Conservation (phyloP, 73 alveolate species). For the Paramecium caudatum region DNA sequence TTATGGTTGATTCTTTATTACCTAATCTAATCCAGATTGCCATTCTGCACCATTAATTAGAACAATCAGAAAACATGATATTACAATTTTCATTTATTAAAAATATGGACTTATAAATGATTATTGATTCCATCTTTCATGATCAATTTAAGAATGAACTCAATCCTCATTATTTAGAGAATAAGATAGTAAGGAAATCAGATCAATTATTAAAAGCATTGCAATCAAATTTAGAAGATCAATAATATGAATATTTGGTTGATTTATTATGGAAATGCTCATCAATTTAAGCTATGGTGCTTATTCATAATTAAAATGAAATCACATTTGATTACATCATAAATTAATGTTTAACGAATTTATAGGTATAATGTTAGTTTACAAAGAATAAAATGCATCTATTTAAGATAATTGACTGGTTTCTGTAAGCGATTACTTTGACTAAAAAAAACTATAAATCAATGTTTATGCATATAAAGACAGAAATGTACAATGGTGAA, state of each 20-base stretch:
- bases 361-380: background rate
- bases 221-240: background rate
- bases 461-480: conserved; percentile 19
- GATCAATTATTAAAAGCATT: conserved; percentile 30
- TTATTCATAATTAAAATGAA: conserved; percentile 26
- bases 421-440: background rate
- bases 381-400: background rate
- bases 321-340: background rate
- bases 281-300: background rate
- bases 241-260: background rate
- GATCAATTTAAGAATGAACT: conserved; percentile 2
- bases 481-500: background rate
- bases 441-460: conserved; percentile 5
- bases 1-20: conserved; percentile 22
- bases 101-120: conserved; percentile 13
- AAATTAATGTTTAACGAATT: background rate
- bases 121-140: conserved; percentile 14
- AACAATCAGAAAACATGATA: background rate
- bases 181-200: conserved; percentile 34
- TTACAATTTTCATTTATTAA: conserved; percentile 6
- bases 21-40: conserved; percentile 43
- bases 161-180: background rate
- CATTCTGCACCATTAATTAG: conserved; percentile 11
- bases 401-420: conserved; percentile 38
- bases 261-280: background rate